A percentile compares a stretch with the other conserved stretches of the same genome.
These are phyloP conservation scores for Amborella trichopoda DNA, from an alignment of 164 flowering plant genomes.

Conservation along the genomic window DNA sequence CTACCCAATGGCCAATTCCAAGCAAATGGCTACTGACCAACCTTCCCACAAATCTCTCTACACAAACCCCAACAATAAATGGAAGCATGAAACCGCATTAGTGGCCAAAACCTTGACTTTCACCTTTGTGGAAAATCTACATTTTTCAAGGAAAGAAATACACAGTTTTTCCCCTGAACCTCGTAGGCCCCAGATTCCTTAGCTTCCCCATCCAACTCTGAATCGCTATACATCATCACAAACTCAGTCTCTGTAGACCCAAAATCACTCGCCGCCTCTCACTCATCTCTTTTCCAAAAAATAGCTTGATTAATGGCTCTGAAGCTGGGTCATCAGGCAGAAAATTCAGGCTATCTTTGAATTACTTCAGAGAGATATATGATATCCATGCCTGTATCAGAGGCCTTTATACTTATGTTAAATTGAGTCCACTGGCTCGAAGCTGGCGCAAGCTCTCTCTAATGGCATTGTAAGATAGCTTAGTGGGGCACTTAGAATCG, in stretches of 20 bases:
- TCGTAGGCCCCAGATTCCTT: conserved; percentile 30
- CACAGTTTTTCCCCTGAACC: conserved; percentile 17
- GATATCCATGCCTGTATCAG: not conserved
- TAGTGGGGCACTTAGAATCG: not conserved
- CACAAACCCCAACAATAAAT: too few relatives aligned
- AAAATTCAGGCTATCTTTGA: conserved; percentile 19
- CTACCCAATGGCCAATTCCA: too few relatives aligned
- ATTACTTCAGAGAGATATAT: conserved; percentile 13
- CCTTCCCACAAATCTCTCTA: too few relatives aligned
- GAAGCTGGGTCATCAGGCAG: conserved; percentile 8
- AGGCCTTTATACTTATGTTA: not conserved
- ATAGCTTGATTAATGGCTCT: conserved; percentile 11
- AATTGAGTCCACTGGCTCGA: not conserved
- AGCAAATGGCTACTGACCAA: too few relatives aligned
- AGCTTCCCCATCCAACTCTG: conserved; percentile 55
- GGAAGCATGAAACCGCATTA: too few relatives aligned
- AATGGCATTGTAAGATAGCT: conserved; percentile 13
- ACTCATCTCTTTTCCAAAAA: conserved; percentile 19
- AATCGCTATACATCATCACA: conserved; percentile 24
- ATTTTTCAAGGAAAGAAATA: too few relatives aligned
- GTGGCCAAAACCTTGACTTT: too few relatives aligned
- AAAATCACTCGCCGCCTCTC: conserved; percentile 7
- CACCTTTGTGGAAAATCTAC: too few relatives aligned
- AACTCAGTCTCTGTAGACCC: conserved; percentile 23
- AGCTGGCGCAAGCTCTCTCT: conserved; percentile 28